Conservation (phyloP, 2,329 filamentous ascomycete species). For the Calonectria montana region DNA sequence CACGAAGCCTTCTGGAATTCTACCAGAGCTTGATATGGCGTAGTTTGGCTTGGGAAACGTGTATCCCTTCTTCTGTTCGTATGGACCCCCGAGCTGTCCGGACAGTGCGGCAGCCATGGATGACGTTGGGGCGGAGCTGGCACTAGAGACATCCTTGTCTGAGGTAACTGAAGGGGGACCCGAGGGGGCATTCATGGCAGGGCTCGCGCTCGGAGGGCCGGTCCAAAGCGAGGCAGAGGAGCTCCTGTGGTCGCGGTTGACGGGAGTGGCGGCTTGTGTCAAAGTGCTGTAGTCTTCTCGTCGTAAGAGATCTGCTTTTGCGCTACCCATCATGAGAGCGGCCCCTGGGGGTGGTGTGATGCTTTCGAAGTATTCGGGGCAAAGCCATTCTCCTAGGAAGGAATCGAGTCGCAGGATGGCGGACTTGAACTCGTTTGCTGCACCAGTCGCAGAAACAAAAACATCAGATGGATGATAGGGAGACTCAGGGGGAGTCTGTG, state of each 20-base stretch:
- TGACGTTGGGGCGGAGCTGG: constrained; percentile 41
- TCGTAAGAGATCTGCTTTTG: constrained; percentile 87
- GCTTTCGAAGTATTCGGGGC: constrained; percentile 90
- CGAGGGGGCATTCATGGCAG: constrained; percentile 32
- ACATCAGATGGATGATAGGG: constrained; percentile 48
- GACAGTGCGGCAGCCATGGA: constrained; percentile 51
- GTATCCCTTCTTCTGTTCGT: constrained; percentile 64
- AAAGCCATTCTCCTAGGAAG: constrained; percentile 95
- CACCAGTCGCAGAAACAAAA: constrained; percentile 47
- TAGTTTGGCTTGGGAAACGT: constrained; percentile 83
- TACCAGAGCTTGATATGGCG: constrained; percentile 81
- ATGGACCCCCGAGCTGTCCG: constrained; percentile 37
- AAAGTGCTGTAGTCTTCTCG: constrained; percentile 74
- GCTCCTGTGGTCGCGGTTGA: constrained; percentile 34
- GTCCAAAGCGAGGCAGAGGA: constrained; percentile 48
- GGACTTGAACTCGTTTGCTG: constrained; percentile 58
- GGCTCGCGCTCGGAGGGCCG: constrained; percentile 44
- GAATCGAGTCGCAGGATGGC: constrained; percentile 84
- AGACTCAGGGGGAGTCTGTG: constrained; percentile 60
- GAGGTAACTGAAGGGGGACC: constrained; percentile 33
- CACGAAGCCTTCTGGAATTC: constrained; percentile 89
- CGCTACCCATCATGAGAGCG: constrained; percentile 86
- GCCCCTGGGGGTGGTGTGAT: constrained; percentile 91
- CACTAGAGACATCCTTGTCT: constrained; percentile 36
- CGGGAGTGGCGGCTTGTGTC: constrained; percentile 39